These are phyloP conservation scores for Poa pratensis DNA, from an alignment of 176 grass and related monocot genomes.

Conservation along the genomic window DNA sequence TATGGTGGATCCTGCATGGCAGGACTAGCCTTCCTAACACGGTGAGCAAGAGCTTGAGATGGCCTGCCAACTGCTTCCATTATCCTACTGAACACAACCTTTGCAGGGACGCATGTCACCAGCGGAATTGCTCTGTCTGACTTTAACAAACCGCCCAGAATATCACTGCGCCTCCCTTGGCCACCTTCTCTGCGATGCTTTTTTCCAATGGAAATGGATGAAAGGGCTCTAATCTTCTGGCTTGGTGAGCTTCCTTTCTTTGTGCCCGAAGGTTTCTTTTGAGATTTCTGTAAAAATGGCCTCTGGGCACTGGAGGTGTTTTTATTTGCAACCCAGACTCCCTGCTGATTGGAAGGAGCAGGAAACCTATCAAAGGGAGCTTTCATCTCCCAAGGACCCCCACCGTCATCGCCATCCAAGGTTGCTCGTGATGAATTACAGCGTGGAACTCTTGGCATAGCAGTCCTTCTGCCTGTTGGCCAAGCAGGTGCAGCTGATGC, in stretches of 20 bases:
- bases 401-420: constrained; percentile 44
- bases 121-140: constrained; percentile 55
- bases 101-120: constrained; percentile 77
- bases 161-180: constrained; percentile 37
- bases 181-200: constrained; percentile 27
- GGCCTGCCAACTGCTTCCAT: constrained; percentile 77
- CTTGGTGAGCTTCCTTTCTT: constrained; percentile 60
- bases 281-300: constrained; percentile 41
- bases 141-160: constrained; percentile 69
- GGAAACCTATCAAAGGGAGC: constrained; percentile 22
- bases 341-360: constrained; percentile 34
- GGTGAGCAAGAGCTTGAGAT: constrained; percentile 44
- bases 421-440: constrained; percentile 47
- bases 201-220: constrained; percentile 49
- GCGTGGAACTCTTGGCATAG: constrained; percentile 73
- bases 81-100: constrained; percentile 84
- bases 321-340: constrained; percentile 27
- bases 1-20: constrained; percentile 47
- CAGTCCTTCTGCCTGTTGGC: constrained; percentile 78
- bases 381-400: constrained; percentile 40
- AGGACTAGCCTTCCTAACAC: constrained; percentile 48
- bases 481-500: constrained; percentile 56
- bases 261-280: constrained; percentile 53
- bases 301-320: constrained; percentile 23
- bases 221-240: constrained; percentile 60